phyloP scores from a whole-genome alignment of 495 filamentous ascomycete species.

The Parachaetomium inaequale region DNA sequence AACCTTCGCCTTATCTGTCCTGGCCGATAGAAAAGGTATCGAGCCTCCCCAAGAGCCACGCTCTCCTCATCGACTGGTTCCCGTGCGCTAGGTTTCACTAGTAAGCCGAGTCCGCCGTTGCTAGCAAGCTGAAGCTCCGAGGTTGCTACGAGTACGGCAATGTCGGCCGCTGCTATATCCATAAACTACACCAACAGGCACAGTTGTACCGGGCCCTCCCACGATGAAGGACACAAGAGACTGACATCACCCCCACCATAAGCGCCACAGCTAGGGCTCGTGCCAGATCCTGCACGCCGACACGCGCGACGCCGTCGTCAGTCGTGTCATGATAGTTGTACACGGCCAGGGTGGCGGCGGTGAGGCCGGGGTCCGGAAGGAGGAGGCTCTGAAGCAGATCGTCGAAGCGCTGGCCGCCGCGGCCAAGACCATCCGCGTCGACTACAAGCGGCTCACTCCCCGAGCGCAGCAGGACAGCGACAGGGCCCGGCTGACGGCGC shows the following conservation, averaged over 20 bases:
- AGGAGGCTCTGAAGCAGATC: neutral
- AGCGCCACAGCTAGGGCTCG: neutral
- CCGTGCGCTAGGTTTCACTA: constrained; percentile 5
- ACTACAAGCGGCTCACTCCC: neutral
- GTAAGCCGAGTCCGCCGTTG: no score
- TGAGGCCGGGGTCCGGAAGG: neutral
- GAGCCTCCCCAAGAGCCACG: no score
- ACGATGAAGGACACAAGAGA: no score
- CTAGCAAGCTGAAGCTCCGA: no score
- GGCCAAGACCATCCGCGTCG: no score
- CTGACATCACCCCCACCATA: no score
- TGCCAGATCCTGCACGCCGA: neutral
- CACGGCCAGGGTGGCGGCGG: no score
- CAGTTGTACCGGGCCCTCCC: no score
- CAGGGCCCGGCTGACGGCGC: neutral
- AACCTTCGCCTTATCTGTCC: neutral
- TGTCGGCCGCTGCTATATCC: no score
- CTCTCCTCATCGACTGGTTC: neutral
- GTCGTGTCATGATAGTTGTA: neutral
- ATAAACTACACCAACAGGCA: no score
- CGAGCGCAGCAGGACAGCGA: neutral
- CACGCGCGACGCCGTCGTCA: neutral
- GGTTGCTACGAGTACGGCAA: no score
- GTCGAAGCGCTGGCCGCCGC: no score
- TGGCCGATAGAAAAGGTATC: neutral